Evolutionary conservation across 192 early-diverging fungal species (phyloP).

Genomic region (Gryganskiella cystojenkinii): DNA sequence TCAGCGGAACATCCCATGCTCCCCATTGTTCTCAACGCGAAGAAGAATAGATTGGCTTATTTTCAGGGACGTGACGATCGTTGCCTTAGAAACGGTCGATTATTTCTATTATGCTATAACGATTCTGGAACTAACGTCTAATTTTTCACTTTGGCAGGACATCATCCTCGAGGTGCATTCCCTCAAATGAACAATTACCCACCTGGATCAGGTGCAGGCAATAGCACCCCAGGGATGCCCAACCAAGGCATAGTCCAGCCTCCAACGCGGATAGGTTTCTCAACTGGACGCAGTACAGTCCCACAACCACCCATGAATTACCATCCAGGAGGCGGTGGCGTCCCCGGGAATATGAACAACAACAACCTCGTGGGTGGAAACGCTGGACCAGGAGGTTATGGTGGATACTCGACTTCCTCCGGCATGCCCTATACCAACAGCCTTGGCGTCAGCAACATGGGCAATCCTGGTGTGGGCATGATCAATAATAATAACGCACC

Average conservation of each 20-base stretch:
- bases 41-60: too few relatives aligned
- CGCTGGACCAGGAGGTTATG: slow-evolving; percentile 10
- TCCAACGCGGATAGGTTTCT: slow-evolving; percentile 21
- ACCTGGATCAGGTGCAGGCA: slow-evolving; percentile 24
- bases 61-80: background rate
- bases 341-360: too few relatives aligned
- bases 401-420: slow-evolving; percentile 10
- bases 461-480: slow-evolving; percentile 5
- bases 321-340: background rate
- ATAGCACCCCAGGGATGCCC: slow-evolving; percentile 8
- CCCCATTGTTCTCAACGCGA: background rate
- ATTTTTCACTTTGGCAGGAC: slow-evolving; percentile 13
- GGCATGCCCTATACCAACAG: slow-evolving; percentile 15
- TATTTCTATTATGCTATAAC: too few relatives aligned
- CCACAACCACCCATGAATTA: slow-evolving; percentile 12
- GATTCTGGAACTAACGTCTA: too few relatives aligned
- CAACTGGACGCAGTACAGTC: slow-evolving; percentile 11
- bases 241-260: slow-evolving; percentile 10
- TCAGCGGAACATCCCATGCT: too few relatives aligned
- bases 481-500: slow-evolving; percentile 11
- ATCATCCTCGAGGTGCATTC: slow-evolving; percentile 34
- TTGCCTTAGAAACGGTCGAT: too few relatives aligned
- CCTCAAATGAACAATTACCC: slow-evolving; percentile 35
- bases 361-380: background rate
- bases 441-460: slow-evolving; percentile 15